Conservation (phyloP, 768 basidiomycete genomes). For the Boletus rubroflammeus region DNA sequence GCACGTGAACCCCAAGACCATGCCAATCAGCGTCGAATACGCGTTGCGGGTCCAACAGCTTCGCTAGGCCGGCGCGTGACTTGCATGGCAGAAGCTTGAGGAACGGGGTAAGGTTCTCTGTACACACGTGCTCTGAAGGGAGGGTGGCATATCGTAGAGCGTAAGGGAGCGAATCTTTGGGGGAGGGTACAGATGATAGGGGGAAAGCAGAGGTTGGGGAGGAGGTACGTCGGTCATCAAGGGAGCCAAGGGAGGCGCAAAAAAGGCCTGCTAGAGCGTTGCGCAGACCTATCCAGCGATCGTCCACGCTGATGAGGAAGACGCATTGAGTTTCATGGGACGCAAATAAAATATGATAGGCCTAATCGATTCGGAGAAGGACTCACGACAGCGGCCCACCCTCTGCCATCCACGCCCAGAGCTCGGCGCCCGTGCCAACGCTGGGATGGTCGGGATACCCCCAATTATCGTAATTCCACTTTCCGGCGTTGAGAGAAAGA, state of each 20-base stretch:
- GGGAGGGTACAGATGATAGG: slow-evolving; percentile 51
- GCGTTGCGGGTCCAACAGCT: slow-evolving; percentile 77
- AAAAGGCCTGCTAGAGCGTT: slow-evolving; percentile 92
- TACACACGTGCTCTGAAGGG: slow-evolving; percentile 89
- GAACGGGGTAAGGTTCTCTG: slow-evolving; percentile 96
- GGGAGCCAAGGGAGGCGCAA: slow-evolving; percentile 83
- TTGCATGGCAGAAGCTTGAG: slow-evolving; percentile 94
- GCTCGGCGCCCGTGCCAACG: slow-evolving; percentile 82
- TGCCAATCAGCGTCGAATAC: slow-evolving; percentile 93
- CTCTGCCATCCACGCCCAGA: slow-evolving; percentile 92
- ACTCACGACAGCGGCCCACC: slow-evolving; percentile 48
- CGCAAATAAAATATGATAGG: neutral
- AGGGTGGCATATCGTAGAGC: slow-evolving; percentile 71
- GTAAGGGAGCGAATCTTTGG: slow-evolving; percentile 38
- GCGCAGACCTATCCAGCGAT: slow-evolving; percentile 79
- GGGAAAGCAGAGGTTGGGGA: slow-evolving; percentile 63
- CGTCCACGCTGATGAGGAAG: slow-evolving; percentile 50
- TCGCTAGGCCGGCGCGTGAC: slow-evolving; percentile 77
- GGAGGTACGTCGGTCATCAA: slow-evolving; percentile 74
- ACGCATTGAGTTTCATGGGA: neutral
- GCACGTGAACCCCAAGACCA: slow-evolving; percentile 76
- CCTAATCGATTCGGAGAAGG: neutral
- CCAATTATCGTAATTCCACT: slow-evolving; percentile 86
- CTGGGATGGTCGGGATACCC: slow-evolving; percentile 73
- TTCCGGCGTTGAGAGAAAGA: slow-evolving; percentile 85